Base-by-base conservation (phyloP, 345 rosid genomes). In the Moringa oleifera region DNA sequence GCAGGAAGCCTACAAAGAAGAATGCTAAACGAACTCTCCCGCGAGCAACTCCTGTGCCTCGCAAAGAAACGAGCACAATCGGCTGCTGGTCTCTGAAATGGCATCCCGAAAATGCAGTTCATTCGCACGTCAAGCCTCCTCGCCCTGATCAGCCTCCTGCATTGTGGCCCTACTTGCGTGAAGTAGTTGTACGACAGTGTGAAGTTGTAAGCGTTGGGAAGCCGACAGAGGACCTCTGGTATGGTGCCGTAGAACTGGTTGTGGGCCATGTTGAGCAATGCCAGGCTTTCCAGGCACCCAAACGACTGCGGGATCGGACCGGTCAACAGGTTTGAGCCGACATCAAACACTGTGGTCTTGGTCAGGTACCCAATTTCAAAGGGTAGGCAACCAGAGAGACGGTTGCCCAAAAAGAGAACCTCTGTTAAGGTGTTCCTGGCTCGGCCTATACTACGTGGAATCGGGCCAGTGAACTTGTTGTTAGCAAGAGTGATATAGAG, bases 221-320 rank as follows among this genome's bases (percentile, higher is more conserved):
- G 58, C 73, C 67, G 57, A 19, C 77, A 69, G 9, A 73, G 36
- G 20, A 60, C 61, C 21, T 68, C 73, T 12, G 70, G 77, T 4
- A 68, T 16, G 5, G 63, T 19, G 6, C 73, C 70, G 41, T 73
- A 73, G 55, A 73, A 65, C 53, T 18, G 49, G 61, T 73, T 73
- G 31, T 63, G 65, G 23, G 72, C 69, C 69, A 73, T 46, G 33
- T 73, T 68, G 41, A 73, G 59, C 1, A 53, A 1, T 57, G 53
- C 49, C 24, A 73, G 20, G 19, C 24, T 73, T 4, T 8, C 18
- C 69, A 73, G 33, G 68, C 77, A 73, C 25, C 72, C 77, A 12
- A 73, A 73, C 25, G 77, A 68, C 57, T 63, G 66, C 18, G 72
- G 72, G 12, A 73, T 68, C 11, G 62, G 68, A 59, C 77, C 72